These are phyloP conservation scores for Ceraceosorus guamensis DNA, from an alignment of 1,284 basidiomycete genomes.

Conservation along the genomic window DNA sequence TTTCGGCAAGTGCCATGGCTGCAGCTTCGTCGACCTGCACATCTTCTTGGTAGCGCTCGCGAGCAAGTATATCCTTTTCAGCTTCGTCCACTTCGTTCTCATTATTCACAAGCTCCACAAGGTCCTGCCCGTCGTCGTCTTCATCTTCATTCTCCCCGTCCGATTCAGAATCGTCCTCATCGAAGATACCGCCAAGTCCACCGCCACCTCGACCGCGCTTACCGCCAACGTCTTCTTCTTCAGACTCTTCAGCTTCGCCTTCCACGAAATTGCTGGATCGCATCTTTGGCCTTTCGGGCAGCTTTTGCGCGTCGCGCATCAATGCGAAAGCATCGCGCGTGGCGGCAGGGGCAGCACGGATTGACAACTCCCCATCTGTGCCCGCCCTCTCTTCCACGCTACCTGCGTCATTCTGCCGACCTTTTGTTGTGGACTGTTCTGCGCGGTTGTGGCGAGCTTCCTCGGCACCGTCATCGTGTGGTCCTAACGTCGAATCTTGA, in stretches of 20 bases:
- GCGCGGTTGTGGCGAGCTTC: no score
- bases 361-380: no score
- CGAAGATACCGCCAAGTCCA: conserved; percentile 37
- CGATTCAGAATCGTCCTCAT: conserved; percentile 16
- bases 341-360: no score
- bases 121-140: conserved; percentile 33
- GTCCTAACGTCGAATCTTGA: background rate
- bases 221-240: conserved; percentile 32
- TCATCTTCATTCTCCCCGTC: conserved; percentile 32
- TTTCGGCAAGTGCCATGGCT: conserved; percentile 31
- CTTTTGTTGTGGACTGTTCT: no score
- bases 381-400: no score
- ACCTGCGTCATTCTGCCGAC: no score
- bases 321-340: background rate
- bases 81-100: conserved; percentile 37
- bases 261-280: conserved; percentile 28
- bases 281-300: background rate
- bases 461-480: background rate
- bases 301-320: background rate
- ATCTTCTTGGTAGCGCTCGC: conserved; percentile 26
- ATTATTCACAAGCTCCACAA: conserved; percentile 40
- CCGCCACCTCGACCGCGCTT: conserved; percentile 17
- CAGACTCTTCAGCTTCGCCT: conserved; percentile 47
- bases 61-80: conserved; percentile 32
- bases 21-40: conserved; percentile 33